phyloP scores from a whole-genome alignment of 108 stramenopile genomes.

The Parmales sp. region DNA sequence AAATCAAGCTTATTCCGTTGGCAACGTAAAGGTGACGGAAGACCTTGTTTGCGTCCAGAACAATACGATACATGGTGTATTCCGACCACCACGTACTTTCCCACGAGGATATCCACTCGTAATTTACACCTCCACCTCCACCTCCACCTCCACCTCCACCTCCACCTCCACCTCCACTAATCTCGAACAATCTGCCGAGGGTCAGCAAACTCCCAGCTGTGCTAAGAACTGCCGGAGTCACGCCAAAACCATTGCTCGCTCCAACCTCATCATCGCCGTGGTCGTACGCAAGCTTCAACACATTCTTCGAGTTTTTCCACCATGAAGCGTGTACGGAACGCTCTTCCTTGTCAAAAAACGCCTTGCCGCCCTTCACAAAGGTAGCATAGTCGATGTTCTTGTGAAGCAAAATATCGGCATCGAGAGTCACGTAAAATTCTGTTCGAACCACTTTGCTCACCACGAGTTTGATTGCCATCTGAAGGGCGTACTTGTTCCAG shows the following conservation, averaged over 20 bases:
- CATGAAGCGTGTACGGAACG: not conserved
- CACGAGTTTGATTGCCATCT: slow-evolving; percentile 37
- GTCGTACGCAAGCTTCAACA: not conserved
- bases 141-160: not conserved
- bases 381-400: not conserved
- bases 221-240: not conserved
- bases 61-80: slow-evolving; percentile 33
- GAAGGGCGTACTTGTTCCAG: slow-evolving; percentile 14
- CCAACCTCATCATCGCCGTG: not conserved
- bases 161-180: not conserved
- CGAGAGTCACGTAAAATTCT: slow-evolving; percentile 30
- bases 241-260: not conserved
- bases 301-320: not conserved
- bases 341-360: not conserved
- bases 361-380: not conserved
- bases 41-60: slow-evolving; percentile 19
- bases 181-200: not conserved
- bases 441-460: slow-evolving; percentile 20
- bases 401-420: slow-evolving; percentile 27
- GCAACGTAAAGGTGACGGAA: slow-evolving; percentile 19
- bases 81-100: slow-evolving; percentile 25
- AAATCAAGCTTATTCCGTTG: not conserved
- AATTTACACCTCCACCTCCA: not conserved
- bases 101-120: not conserved
- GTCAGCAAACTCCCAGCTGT: not conserved